Conservation (phyloP, 352 stramenopile genomes). For the Phytopythium ostracodes region DNA sequence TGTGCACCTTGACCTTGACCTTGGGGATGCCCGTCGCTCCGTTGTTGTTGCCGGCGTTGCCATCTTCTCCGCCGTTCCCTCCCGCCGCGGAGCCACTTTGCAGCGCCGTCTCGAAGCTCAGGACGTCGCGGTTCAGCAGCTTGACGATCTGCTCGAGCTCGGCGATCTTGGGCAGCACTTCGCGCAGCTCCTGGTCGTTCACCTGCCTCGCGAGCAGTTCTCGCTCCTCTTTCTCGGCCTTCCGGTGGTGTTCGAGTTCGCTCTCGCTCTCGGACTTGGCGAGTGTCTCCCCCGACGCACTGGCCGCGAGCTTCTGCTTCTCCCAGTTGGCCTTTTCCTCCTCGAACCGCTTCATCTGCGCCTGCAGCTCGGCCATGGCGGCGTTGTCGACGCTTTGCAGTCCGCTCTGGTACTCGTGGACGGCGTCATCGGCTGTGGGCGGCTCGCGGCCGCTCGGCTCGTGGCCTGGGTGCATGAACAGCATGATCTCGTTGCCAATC, state of each 20-base stretch:
- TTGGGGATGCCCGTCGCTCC: conserved; percentile 55
- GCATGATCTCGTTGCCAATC: conserved; percentile 85
- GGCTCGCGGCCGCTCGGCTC: conserved; percentile 41
- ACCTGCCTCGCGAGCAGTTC: conserved; percentile 69
- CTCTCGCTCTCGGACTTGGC: not conserved
- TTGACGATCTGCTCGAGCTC: conserved; percentile 92
- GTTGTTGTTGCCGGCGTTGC: conserved; percentile 23
- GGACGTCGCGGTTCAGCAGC: conserved; percentile 85
- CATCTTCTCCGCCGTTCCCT: conserved; percentile 6
- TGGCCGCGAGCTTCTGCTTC: conserved; percentile 35
- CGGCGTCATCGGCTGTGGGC: conserved; percentile 79
- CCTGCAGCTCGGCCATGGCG: conserved; percentile 81
- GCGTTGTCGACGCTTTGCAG: conserved; percentile 69
- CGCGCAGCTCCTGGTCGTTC: conserved; percentile 90
- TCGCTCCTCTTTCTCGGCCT: conserved; percentile 47
- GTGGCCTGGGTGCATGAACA: conserved; percentile 66
- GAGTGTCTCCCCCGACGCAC: not conserved
- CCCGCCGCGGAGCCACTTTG: conserved; percentile 47
- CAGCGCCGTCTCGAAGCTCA: conserved; percentile 91
- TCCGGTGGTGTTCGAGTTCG: conserved; percentile 4
- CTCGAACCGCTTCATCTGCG: conserved; percentile 87
- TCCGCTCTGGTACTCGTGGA: conserved; percentile 84
- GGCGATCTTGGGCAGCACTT: conserved; percentile 90
- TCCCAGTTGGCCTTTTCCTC: conserved; percentile 89
- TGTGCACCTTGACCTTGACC: conserved; percentile 90